Evolutionary conservation across 371 early-diverging fungal genomes (phyloP), one percentile per base, ranked within the genome.

Genomic region (Mucor plumbeus): DNA sequence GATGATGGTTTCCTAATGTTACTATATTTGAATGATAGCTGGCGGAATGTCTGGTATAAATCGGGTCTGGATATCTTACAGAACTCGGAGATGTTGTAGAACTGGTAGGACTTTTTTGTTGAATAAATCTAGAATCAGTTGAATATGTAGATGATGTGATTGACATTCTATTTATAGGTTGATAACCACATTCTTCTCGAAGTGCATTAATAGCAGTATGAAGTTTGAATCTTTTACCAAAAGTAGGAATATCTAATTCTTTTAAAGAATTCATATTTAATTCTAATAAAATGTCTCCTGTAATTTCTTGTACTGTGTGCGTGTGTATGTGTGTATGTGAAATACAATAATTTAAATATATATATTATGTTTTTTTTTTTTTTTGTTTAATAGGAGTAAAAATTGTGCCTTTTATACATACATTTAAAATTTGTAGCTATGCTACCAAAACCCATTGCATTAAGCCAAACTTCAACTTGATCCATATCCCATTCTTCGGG

Each of bases 141-240:
- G 63, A 68, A 17, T 59, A 40, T 0, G 40, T 63, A 5, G 68
- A 59, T 35, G 68, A 63, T 4, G 63, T 40, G 9, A 68, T 19
- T 21, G 68, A 68, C 19, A 63, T 39, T 55, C 64, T 14, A 58
- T 64, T 63, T 48, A 59, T 60, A 5, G 59, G 11, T 40, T 65
- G 55, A 34, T 59, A 36, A 21, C 17, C 43, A 15, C 67, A 70
- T 61, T 82, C 65, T 34, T 79, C 78, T 59, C 85, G 79, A 10
- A 88, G 66, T 6, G 70, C 48, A 7, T 75, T 79, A 50, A 91
- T 87, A 19, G 90, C 88, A 34, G 78, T 85, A 80, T 87, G 87
- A 40, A 91, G 74, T 60, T 87, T 87, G 69, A 87, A 87, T 0
- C 92, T 82, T 66, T 88, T 88, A 9, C 92, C 92, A 70, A 88